A percentile compares a stretch with the other conserved stretches of the same genome.
Evolutionary conservation across 2,329 filamentous ascomycete genomes (phyloP).

Genomic region (Fusarium hainanense): DNA sequence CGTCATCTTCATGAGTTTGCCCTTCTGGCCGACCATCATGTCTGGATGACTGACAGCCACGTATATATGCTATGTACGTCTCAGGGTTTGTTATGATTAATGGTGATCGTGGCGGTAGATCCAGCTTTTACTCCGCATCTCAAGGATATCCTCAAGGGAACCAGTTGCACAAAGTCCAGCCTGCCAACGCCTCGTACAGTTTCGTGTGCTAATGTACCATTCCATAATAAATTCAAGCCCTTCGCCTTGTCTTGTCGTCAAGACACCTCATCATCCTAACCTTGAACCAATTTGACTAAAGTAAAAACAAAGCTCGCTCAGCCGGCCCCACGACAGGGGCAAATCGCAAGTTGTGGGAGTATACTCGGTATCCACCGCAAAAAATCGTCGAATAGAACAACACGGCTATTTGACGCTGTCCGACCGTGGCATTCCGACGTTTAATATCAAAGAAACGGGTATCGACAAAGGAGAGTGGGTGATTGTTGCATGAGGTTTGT

Average conservation of each 20-base stretch:
- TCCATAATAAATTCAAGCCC: slow-evolving; percentile 44
- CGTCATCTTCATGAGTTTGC: slow-evolving; percentile 25
- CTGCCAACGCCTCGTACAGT: slow-evolving; percentile 46
- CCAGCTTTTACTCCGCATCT: slow-evolving; percentile 32
- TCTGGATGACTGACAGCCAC: slow-evolving; percentile 38
- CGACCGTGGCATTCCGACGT: slow-evolving; percentile 4
- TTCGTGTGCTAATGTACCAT: slow-evolving; percentile 44
- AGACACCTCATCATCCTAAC: slow-evolving; percentile 19
- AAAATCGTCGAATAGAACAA: slow-evolving; percentile 11
- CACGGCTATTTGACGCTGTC: background rate
- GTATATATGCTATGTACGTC: slow-evolving; percentile 45
- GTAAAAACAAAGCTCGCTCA: slow-evolving; percentile 20
- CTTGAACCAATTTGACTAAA: slow-evolving; percentile 29
- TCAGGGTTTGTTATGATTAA: slow-evolving; percentile 43
- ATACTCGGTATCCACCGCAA: slow-evolving; percentile 13
- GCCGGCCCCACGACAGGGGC: background rate
- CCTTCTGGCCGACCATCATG: slow-evolving; percentile 20
- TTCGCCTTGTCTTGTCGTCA: slow-evolving; percentile 23
- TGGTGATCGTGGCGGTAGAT: slow-evolving; percentile 41
- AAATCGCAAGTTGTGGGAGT: slow-evolving; percentile 19
- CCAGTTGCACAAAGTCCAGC: slow-evolving; percentile 32
- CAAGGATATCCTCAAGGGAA: slow-evolving; percentile 23
- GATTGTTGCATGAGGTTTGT: slow-evolving; percentile 19
- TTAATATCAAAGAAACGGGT: slow-evolving; percentile 39
- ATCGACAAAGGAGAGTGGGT: slow-evolving; percentile 45